Conservation (phyloP, 1,284 basidiomycete species). For the Lentinula novae-zelandiae region DNA sequence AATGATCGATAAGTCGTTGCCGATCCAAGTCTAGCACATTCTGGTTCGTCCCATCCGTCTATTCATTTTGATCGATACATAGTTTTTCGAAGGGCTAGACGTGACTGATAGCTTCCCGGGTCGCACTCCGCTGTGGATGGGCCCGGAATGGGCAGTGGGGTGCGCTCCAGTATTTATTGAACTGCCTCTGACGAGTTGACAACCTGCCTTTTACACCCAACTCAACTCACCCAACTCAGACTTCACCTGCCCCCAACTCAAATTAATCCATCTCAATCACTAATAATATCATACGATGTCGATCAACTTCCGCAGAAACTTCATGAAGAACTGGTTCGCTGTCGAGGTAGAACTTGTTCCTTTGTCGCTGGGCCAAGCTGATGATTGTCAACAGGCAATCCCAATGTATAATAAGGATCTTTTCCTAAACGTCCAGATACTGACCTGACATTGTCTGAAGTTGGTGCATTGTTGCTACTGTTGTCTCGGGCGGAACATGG, state of each 20-base stretch:
- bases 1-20: too few species aligned
- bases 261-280: background rate
- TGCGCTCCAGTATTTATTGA: background rate
- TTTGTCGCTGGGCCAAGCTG: background rate
- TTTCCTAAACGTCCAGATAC: constrained; percentile 12
- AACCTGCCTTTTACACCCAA: background rate
- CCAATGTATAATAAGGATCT: constrained; percentile 57
- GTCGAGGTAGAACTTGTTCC: constrained; percentile 57
- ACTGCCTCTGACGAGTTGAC: background rate
- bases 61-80: background rate
- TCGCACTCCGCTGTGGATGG: background rate
- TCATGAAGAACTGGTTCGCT: constrained; percentile 79
- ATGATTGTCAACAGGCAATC: constrained; percentile 49
- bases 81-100: background rate
- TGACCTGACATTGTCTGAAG: constrained; percentile 31
- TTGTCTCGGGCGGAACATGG: constrained; percentile 66
- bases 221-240: background rate
- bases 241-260: background rate
- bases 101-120: background rate
- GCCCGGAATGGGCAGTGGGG: background rate
- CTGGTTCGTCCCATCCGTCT: background rate
- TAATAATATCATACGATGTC: background rate
- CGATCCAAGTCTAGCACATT: background rate
- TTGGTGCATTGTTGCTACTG: constrained; percentile 66
- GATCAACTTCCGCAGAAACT: constrained; percentile 28